Conservation (phyloP, 176 grass and related monocot genomes). For the Coix lacrymajobi region DNA sequence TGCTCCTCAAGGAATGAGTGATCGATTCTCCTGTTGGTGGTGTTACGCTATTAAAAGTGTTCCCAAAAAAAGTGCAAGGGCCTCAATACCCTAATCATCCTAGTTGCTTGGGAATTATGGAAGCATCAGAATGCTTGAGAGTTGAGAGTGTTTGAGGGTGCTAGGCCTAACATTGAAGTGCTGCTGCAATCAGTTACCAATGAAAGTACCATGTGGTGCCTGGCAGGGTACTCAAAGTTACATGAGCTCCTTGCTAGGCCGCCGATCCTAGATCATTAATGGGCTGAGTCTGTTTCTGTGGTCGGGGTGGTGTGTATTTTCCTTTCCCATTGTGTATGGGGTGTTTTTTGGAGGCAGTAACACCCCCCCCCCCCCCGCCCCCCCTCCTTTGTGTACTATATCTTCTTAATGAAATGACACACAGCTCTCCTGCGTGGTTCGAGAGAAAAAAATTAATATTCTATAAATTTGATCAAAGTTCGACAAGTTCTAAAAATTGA, state of each 20-base stretch:
- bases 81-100: not conserved
- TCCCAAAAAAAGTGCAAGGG: not conserved
- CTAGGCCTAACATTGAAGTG: not conserved
- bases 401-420: too few species aligned
- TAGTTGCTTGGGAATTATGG: not conserved
- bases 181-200: not conserved
- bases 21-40: not conserved
- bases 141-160: not conserved
- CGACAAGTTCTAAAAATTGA: not conserved
- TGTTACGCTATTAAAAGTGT: not conserved
- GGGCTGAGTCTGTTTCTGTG: too few species aligned
- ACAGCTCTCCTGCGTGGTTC: too few species aligned
- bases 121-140: not conserved
- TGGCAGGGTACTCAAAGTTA: not conserved
- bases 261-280: too few species aligned
- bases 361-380: too few species aligned
- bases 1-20: not conserved
- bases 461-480: not conserved
- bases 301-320: too few species aligned
- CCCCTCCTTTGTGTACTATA: too few species aligned
- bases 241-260: not conserved
- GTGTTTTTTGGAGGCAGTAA: too few species aligned
- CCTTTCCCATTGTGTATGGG: too few species aligned
- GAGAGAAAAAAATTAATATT: too few species aligned
- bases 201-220: not conserved